phyloP scores from a whole-genome alignment of 257 asterid species.

The Echites panduratus region DNA sequence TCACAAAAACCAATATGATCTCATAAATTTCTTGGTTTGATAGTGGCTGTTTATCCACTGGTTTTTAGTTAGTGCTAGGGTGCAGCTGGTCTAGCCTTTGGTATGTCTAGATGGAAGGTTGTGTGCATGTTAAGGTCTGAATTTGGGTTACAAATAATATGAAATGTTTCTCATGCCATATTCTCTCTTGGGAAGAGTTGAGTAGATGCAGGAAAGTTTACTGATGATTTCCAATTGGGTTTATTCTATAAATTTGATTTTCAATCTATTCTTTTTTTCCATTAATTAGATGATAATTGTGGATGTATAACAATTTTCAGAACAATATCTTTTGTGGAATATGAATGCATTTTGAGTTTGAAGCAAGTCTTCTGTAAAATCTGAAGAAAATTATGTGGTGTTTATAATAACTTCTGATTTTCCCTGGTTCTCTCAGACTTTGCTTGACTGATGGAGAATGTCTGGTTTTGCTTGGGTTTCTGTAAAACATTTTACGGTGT shows the following conservation, averaged over 20 bases:
- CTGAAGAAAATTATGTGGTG: not conserved
- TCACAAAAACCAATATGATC: not conserved
- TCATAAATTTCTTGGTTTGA: not conserved
- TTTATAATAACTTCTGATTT: not conserved
- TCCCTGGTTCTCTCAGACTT: not conserved
- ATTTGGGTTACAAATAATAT: not conserved
- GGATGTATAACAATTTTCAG: not conserved
- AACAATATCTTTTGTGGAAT: not conserved
- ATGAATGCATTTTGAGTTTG: not conserved
- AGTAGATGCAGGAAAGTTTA: not conserved
- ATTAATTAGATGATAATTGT: not conserved
- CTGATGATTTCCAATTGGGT: not conserved
- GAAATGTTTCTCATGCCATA: not conserved
- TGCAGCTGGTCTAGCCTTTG: not conserved
- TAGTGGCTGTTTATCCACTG: not conserved
- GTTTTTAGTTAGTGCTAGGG: not conserved
- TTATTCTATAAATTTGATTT: not conserved
- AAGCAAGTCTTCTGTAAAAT: not conserved
- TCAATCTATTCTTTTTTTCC: not conserved
- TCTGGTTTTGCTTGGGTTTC: slow-evolving; percentile 13
- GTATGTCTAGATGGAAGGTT: not conserved
- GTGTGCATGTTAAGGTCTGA: not conserved
- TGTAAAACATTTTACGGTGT: slow-evolving; percentile 9
- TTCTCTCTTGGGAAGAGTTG: not conserved
- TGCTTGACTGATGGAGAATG: not conserved